phyloP scores from a whole-genome alignment of 306 rosid species.

The Crotalaria pallida region DNA sequence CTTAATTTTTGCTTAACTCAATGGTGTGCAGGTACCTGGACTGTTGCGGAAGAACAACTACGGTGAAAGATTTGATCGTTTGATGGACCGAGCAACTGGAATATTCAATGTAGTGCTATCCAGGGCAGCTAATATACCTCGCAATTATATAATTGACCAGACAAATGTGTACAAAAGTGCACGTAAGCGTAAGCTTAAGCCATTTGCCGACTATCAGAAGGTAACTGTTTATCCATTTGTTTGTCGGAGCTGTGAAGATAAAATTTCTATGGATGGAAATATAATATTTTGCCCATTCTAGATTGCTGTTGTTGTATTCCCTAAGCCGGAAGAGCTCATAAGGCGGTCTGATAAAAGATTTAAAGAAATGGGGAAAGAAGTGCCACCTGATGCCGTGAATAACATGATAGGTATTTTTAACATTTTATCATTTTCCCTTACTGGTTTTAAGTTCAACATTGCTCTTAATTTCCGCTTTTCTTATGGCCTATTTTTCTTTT shows the following conservation, averaged over 20 bases:
- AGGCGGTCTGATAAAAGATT: slow-evolving; percentile 34
- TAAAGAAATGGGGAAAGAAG: slow-evolving; percentile 49
- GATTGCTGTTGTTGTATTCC: slow-evolving; percentile 59
- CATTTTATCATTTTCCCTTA: not conserved
- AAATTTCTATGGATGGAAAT: not conserved
- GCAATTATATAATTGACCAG: slow-evolving; percentile 56
- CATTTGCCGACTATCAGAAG: slow-evolving; percentile 44
- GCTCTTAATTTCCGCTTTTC: not conserved
- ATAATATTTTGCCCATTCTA: slow-evolving; percentile 2
- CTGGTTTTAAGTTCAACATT: not conserved
- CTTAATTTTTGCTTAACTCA: not conserved
- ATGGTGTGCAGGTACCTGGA: slow-evolving; percentile 43
- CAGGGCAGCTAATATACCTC: slow-evolving; percentile 47
- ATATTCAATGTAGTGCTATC: slow-evolving; percentile 40
- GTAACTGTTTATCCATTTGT: slow-evolving; percentile 19
- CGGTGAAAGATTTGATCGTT: slow-evolving; percentile 48
- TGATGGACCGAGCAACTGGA: slow-evolving; percentile 44
- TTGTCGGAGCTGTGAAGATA: not conserved
- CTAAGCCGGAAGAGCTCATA: slow-evolving; percentile 45
- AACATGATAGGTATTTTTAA: slow-evolving; percentile 44
- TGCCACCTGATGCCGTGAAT: slow-evolving; percentile 46
- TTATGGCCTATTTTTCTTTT: not conserved
- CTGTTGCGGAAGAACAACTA: slow-evolving; percentile 37
- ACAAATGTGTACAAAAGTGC: slow-evolving; percentile 60
- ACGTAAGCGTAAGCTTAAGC: slow-evolving; percentile 49